phyloP scores from a whole-genome alignment of 495 filamentous ascomycete genomes.

The Hypoxylon cercidicola region DNA sequence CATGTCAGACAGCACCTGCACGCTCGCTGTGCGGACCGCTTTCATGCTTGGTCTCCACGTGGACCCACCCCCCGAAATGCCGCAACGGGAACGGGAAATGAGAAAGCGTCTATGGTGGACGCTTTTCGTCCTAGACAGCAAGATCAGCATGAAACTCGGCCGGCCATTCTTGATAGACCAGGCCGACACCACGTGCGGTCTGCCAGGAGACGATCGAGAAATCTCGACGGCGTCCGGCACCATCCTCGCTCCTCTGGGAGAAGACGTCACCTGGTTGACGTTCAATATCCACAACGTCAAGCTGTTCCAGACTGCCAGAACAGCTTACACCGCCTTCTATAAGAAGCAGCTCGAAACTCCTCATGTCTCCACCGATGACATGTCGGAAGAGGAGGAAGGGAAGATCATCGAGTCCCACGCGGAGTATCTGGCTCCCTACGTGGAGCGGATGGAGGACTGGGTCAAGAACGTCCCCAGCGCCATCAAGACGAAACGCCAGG shows the following conservation, averaged over 20 bases:
- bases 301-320: constrained; percentile 51
- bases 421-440: constrained; percentile 41
- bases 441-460: constrained; percentile 51
- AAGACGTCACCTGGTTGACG: constrained; percentile 40
- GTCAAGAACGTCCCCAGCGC: constrained; percentile 50
- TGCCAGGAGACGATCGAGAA: constrained; percentile 49
- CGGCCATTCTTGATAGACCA: constrained; percentile 53
- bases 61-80: constrained; percentile 51
- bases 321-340: constrained; percentile 52
- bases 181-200: constrained; percentile 46
- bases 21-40: constrained; percentile 56
- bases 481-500: constrained; percentile 52
- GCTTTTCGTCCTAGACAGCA: constrained; percentile 57
- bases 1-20: constrained; percentile 53
- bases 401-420: constrained; percentile 42
- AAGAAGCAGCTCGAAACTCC: constrained; percentile 35
- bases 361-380: constrained; percentile 9
- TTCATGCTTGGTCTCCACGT: constrained; percentile 61
- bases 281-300: constrained; percentile 52
- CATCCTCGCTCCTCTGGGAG: constrained; percentile 46
- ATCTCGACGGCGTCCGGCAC: constrained; percentile 47
- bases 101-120: constrained; percentile 62
- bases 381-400: constrained; percentile 42
- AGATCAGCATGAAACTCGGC: constrained; percentile 60
- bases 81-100: constrained; percentile 49